phyloP scores from a whole-genome alignment of 192 early-diverging fungal species.

The Phlyctochytrium arcticum region DNA sequence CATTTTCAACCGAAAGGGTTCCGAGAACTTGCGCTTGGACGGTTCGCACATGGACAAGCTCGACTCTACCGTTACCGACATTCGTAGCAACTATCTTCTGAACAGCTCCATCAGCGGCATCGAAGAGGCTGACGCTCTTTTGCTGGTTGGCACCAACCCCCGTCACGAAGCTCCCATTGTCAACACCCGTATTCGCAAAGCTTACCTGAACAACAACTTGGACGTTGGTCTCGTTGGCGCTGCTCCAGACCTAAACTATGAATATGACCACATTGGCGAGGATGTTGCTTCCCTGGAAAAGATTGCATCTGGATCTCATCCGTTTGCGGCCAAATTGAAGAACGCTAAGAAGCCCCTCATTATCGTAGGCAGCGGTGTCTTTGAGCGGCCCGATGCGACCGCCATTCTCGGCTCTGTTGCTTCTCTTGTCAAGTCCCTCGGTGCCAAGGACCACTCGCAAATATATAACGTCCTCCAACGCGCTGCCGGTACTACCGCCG shows the following conservation, averaged over 20 bases:
- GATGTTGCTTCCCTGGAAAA: constrained; percentile 62
- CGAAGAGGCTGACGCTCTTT: constrained; percentile 89
- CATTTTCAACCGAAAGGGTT: constrained; percentile 79
- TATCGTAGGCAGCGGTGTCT: constrained; percentile 76
- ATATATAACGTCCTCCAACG: constrained; percentile 86
- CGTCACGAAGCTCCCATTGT: constrained; percentile 93
- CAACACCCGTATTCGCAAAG: constrained; percentile 94
- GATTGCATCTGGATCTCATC: constrained; percentile 63
- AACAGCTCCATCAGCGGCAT: constrained; percentile 81
- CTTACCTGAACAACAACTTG: constrained; percentile 76
- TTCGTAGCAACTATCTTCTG: constrained; percentile 86
- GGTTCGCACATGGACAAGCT: constrained; percentile 42
- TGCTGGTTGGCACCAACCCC: constrained; percentile 93
- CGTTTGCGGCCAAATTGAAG: constrained; percentile 70
- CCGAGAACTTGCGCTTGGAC: constrained; percentile 83
- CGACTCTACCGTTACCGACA: constrained; percentile 61
- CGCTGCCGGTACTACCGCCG: constrained; percentile 79
- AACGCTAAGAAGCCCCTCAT: constrained; percentile 90
- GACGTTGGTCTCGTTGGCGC: constrained; percentile 81
- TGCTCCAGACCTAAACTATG: constrained; percentile 79
- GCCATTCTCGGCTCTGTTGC: constrained; percentile 74
- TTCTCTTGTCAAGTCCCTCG: constrained; percentile 64
- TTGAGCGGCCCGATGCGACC: constrained; percentile 70
- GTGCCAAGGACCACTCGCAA: constrained; percentile 76
- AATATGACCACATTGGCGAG: constrained; percentile 79